Conservation (phyloP, 139 green algal genomes). For the Chlamydomonas sphaeroides region DNA sequence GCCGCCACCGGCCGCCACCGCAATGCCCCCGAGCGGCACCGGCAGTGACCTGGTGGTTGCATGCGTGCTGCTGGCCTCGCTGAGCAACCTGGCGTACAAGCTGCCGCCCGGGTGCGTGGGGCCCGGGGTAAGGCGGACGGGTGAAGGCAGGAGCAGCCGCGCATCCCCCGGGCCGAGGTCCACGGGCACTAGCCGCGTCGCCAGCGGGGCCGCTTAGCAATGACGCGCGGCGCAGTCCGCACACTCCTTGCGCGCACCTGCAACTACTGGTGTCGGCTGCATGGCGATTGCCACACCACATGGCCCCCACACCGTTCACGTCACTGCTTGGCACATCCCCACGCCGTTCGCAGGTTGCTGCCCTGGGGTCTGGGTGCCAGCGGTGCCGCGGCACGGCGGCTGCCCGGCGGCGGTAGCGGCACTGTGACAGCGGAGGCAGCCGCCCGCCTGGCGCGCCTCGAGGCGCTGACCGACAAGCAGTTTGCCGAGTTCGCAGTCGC, state of each 20-base stretch:
- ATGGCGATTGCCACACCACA: too few species aligned
- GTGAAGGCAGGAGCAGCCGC: too few species aligned
- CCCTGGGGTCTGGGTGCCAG: too few species aligned
- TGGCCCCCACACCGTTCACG: too few species aligned
- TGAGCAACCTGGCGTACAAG: constrained; percentile 14
- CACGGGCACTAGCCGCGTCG: too few species aligned
- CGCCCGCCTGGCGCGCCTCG: constrained; percentile 28
- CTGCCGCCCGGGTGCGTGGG: neutral
- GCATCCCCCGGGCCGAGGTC: neutral
- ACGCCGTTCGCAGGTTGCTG: too few species aligned
- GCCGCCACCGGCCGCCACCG: neutral
- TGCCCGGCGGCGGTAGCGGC: neutral
- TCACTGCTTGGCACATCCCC: too few species aligned
- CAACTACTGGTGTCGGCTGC: too few species aligned
- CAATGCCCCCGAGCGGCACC: neutral
- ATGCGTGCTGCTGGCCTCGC: neutral
- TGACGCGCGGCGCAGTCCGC: too few species aligned
- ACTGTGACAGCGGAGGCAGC: neutral
- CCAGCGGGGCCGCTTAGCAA: too few species aligned
- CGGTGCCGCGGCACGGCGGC: too few species aligned
- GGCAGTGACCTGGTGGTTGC: neutral
- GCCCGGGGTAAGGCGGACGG: neutral
- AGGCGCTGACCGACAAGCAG: constrained; percentile 36
- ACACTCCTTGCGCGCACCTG: too few species aligned
- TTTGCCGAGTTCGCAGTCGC: constrained; percentile 14